A percentile compares a stretch with the other conserved stretches of the same genome.
These are phyloP conservation scores for Cercospora janseana DNA, from an alignment of 2,329 filamentous ascomycete species.

Conservation along the genomic window DNA sequence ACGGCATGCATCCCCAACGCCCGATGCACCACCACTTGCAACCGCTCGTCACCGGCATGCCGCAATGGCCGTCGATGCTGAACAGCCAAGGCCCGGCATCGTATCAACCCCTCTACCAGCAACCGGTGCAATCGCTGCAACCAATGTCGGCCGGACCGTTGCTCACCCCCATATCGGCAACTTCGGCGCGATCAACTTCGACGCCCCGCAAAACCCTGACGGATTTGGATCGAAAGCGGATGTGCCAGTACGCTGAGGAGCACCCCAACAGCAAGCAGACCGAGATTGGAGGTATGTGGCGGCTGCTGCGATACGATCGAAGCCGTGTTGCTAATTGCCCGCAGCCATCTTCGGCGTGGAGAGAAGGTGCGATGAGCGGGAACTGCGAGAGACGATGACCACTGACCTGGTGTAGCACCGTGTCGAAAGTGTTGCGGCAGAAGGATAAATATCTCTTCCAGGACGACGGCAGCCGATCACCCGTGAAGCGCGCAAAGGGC, in stretches of 20 bases:
- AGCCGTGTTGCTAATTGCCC: constrained; percentile 34
- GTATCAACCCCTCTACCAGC: constrained; percentile 62
- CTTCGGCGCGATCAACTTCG: constrained; percentile 43
- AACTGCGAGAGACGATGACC: not conserved
- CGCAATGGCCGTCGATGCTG: constrained; percentile 80
- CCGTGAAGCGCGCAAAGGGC: constrained; percentile 77
- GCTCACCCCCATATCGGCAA: constrained; percentile 52
- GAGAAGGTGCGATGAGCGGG: constrained; percentile 68
- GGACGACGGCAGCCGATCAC: constrained; percentile 74
- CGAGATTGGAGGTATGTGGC: constrained; percentile 76
- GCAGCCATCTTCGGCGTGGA: constrained; percentile 89
- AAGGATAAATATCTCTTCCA: constrained; percentile 90
- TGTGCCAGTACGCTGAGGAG: constrained; percentile 92
- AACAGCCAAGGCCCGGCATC: constrained; percentile 61
- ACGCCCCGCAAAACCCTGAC: constrained; percentile 69
- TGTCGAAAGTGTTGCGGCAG: constrained; percentile 94
- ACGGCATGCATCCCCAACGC: constrained; percentile 56
- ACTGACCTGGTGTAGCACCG: constrained; percentile 63
- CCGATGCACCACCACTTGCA: constrained; percentile 58
- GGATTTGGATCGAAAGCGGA: constrained; percentile 81
- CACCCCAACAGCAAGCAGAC: constrained; percentile 91
- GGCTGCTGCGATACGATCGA: not conserved
- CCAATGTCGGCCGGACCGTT: constrained; percentile 52
- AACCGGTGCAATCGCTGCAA: constrained; percentile 48
- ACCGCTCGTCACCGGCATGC: constrained; percentile 63